Evolutionary conservation across 108 stramenopile species (phyloP).

Genomic region (Schizochytrium sp.): DNA sequence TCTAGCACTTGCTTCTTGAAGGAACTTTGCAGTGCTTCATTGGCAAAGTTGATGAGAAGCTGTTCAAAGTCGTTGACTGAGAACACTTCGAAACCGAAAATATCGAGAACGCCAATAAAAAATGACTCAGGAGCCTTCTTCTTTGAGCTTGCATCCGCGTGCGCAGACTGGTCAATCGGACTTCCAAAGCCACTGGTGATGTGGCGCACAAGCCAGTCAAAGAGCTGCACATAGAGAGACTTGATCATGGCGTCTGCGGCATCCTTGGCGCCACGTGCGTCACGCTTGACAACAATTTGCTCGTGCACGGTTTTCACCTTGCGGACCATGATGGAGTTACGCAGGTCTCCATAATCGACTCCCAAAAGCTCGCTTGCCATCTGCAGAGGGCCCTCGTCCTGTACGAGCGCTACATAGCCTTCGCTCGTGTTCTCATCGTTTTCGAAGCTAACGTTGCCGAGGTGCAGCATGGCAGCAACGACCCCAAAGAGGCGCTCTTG

Average conservation of each 20-base stretch:
- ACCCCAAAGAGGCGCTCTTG: not conserved
- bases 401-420: not conserved
- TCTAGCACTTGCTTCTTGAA: slow-evolving; percentile 20
- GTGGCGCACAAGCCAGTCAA: slow-evolving; percentile 26
- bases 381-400: not conserved
- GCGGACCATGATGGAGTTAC: not conserved
- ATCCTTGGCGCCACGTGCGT: not conserved
- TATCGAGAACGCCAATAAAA: slow-evolving; percentile 88
- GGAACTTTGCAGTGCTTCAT: slow-evolving; percentile 24
- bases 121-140: not conserved
- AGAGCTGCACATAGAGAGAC: slow-evolving; percentile 25
- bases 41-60: slow-evolving; percentile 33
- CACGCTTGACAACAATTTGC: not conserved
- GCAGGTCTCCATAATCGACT: not conserved
- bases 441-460: slow-evolving; percentile 27
- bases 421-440: not conserved
- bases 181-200: not conserved
- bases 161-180: no score
- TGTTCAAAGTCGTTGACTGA: slow-evolving; percentile 28
- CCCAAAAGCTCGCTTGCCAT: not conserved
- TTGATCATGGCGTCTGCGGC: slow-evolving; percentile 29
- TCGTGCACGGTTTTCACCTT: not conserved
- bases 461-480: slow-evolving; percentile 29
- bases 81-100: slow-evolving; percentile 83
- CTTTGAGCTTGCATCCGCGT: no score